These are phyloP conservation scores for Metarhizium robertsii DNA, from an alignment of 2,329 filamentous ascomycete genomes.

Conservation along the genomic window DNA sequence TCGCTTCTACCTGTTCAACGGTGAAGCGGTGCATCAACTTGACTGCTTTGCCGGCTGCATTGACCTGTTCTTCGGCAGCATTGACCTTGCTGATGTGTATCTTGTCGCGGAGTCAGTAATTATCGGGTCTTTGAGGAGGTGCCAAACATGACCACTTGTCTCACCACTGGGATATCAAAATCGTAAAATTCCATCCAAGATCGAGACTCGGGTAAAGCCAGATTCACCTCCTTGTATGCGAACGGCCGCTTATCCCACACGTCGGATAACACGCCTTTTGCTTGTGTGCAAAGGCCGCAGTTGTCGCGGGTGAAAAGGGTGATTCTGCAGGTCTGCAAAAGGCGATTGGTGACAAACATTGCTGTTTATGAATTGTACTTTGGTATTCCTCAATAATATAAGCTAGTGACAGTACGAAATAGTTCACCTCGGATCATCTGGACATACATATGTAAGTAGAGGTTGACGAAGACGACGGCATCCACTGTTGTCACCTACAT, in stretches of 20 bases:
- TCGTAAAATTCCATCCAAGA: slow-evolving; percentile 68
- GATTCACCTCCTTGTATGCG: slow-evolving; percentile 59
- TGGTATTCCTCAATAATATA: not conserved
- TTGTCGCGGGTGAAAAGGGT: slow-evolving; percentile 67
- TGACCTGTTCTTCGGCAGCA: slow-evolving; percentile 40
- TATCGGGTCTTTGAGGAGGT: not conserved
- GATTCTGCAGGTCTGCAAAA: slow-evolving; percentile 51
- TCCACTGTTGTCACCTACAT: no score
- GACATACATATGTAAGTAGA: no score
- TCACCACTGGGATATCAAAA: slow-evolving; percentile 72
- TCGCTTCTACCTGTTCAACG: slow-evolving; percentile 51
- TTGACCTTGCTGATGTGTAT: slow-evolving; percentile 53
- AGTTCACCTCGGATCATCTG: no score
- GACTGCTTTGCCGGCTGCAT: slow-evolving; percentile 46
- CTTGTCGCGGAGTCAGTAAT: slow-evolving; percentile 22
- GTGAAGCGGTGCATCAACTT: slow-evolving; percentile 77
- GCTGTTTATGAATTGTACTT: not conserved
- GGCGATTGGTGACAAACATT: slow-evolving; percentile 43
- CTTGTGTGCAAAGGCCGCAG: slow-evolving; percentile 62
- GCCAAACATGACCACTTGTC: slow-evolving; percentile 10
- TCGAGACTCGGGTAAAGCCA: slow-evolving; percentile 52
- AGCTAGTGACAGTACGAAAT: not conserved
- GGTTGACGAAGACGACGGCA: no score
- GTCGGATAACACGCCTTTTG: slow-evolving; percentile 56
- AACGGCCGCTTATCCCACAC: slow-evolving; percentile 61